phyloP scores from a whole-genome alignment of 2,329 filamentous ascomycete genomes.

The Talaromyces sp. region DNA sequence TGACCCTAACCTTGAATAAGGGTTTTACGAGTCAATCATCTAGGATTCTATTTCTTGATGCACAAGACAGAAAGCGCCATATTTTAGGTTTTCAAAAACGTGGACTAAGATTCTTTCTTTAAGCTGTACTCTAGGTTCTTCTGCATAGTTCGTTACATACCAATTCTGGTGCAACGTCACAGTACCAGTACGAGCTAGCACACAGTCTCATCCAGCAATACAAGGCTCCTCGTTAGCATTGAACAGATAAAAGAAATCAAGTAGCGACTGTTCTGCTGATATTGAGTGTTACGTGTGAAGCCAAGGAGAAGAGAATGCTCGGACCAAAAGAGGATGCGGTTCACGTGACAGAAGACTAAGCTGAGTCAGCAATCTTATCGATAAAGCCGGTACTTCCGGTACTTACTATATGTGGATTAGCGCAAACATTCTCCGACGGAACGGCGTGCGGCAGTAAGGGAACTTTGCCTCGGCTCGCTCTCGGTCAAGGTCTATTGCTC shows the following conservation, averaged over 20 bases:
- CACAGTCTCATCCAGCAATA: background rate
- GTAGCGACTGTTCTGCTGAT: background rate
- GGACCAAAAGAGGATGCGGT: too few species aligned
- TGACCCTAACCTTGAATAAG: too few species aligned
- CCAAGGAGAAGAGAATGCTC: background rate
- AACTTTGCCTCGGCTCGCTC: conserved; percentile 1
- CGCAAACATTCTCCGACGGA: background rate
- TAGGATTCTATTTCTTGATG: background rate
- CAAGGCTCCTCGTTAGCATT: too few species aligned
- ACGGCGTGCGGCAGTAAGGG: conserved; percentile 1
- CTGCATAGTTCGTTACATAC: background rate
- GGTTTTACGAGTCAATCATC: background rate
- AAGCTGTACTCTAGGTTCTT: too few species aligned
- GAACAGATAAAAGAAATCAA: background rate
- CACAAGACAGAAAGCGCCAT: background rate
- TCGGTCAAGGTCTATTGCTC: background rate
- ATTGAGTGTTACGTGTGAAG: background rate
- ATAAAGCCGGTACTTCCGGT: background rate
- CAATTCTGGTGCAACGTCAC: background rate
- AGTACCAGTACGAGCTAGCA: background rate
- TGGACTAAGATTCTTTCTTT: too few species aligned
- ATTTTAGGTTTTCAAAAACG: too few species aligned
- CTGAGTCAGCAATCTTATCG: background rate
- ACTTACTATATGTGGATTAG: background rate
- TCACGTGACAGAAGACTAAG: too few species aligned